Base-by-base conservation (phyloP, 139 green algal species). In the Tetraselmis chui region DNA sequence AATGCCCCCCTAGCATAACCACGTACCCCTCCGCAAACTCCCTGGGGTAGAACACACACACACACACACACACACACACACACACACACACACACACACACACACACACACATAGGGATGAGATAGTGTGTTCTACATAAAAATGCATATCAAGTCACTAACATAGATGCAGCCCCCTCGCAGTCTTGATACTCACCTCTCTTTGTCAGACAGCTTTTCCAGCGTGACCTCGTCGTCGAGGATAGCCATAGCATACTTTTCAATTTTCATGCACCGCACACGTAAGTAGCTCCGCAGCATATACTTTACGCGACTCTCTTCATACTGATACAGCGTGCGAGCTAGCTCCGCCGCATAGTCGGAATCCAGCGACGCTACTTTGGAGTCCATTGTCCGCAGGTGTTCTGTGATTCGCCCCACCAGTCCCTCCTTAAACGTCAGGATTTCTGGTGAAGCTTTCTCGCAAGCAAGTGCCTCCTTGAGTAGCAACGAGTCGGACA, bases 1-100 rank as follows among this genome's bases (percentile, higher is more conserved):
- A 80, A 76, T 91, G 88, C 1, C 23, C 29, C 1, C 79, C 86
- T n/a, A 82, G 76, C 32, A 87, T 27, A 32, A 87, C 79, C 28
- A 87, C 83, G 77, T 86, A 90, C 31, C 88, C 79, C 30, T 83
- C 32, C 1, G 83, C 83, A 80, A 86, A 86, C 22, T 81, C 27
- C 27, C 45, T 67, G 45, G 11, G 45, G 45, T 18, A 18, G n/a
- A n/a, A n/a, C n/a, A n/a, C n/a, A n/a, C n/a, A n/a, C n/a, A n/a
- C n/a, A n/a, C n/a, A n/a, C n/a, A n/a, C n/a, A n/a, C n/a, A n/a
- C n/a, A n/a, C n/a, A n/a, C n/a, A n/a, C n/a, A n/a, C n/a, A n/a
- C n/a, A n/a, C n/a, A n/a, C n/a, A n/a, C n/a, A n/a, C n/a, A n/a
- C n/a, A n/a, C n/a, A n/a, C n/a, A n/a, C n/a, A n/a, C n/a, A n/a